phyloP scores from a whole-genome alignment of 306 rosid genomes.

The Pyrus bretschneideri region DNA sequence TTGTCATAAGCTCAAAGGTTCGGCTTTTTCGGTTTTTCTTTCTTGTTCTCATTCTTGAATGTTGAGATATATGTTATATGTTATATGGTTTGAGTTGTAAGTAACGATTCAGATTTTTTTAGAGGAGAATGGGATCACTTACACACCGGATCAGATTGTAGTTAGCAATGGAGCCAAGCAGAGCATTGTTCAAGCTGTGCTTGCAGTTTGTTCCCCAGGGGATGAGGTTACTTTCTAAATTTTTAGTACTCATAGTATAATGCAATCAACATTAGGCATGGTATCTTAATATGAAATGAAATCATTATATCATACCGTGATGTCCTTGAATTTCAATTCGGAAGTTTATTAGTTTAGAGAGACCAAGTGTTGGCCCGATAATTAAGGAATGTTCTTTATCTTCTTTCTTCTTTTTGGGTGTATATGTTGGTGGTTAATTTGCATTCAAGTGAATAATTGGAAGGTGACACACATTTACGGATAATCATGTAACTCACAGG shows the following conservation, averaged over 20 bases:
- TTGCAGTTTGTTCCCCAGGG: slow-evolving; percentile 88
- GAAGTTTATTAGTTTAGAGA: not conserved
- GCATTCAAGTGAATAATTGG: not conserved
- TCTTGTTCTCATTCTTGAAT: not conserved
- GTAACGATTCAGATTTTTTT: slow-evolving; percentile 10
- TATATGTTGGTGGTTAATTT: not conserved
- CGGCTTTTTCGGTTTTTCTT: not conserved
- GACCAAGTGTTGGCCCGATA: not conserved
- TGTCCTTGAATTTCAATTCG: not conserved
- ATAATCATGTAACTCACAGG: slow-evolving; percentile 39
- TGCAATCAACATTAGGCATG: not conserved
- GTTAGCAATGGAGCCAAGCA: slow-evolving; percentile 98
- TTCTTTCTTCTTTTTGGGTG: not conserved
- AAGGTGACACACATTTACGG: slow-evolving; percentile 10
- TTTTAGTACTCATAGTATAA: not conserved
- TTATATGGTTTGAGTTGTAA: slow-evolving; percentile 5
- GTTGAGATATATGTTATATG: not conserved
- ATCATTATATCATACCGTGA: not conserved
- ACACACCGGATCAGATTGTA: slow-evolving; percentile 72
- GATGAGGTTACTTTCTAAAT: slow-evolving; percentile 54
- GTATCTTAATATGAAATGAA: not conserved
- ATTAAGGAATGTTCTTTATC: not conserved
- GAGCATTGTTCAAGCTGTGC: slow-evolving; percentile 65
- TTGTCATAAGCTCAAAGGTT: slow-evolving; percentile 81
- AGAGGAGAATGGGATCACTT: slow-evolving; percentile 86